Percentiles rank a stretch among this genome's conserved stretches.
Conservation (phyloP, 1,139 yeast genomes). For the Meyerozyma smithsonii region DNA sequence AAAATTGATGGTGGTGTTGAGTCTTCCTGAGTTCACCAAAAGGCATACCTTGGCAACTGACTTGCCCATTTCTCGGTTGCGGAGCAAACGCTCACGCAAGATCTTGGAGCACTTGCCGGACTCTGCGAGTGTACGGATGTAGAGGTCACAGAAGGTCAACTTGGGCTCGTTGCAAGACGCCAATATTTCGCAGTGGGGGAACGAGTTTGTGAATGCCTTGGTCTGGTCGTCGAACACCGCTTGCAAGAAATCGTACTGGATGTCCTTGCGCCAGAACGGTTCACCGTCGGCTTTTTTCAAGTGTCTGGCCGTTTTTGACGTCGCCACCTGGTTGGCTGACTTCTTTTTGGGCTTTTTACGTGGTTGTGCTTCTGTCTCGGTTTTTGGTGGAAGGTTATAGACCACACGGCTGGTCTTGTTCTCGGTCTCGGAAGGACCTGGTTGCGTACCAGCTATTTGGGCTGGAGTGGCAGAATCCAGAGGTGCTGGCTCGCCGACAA, state of each 20-base stretch:
- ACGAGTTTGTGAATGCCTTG: conserved; percentile 64
- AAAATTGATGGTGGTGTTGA: conserved; percentile 93
- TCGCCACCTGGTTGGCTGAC: not conserved
- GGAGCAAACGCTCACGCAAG: conserved; percentile 67
- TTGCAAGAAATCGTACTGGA: conserved; percentile 76
- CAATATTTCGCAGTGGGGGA: conserved; percentile 31
- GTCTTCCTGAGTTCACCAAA: conserved; percentile 85
- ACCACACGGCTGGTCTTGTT: not conserved
- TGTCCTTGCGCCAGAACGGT: conserved; percentile 84
- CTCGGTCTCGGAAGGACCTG: not conserved
- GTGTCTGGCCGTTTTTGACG: conserved; percentile 36
- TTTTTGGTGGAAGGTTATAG: not conserved
- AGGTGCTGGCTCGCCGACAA: not conserved
- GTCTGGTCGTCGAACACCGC: conserved; percentile 59
- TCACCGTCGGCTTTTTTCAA: conserved; percentile 89
- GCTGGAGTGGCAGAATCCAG: no score
- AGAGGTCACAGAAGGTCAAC: conserved; percentile 79
- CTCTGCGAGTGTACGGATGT: conserved; percentile 75
- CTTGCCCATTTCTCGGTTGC: conserved; percentile 58
- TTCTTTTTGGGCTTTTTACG: not conserved
- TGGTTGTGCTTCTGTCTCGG: not conserved
- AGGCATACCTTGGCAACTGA: conserved; percentile 81
- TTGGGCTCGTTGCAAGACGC: conserved; percentile 40
- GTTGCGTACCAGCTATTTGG: no score
- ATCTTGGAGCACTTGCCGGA: conserved; percentile 82